Conservation (phyloP, 305 asterid species). For the Rubia occidens region DNA sequence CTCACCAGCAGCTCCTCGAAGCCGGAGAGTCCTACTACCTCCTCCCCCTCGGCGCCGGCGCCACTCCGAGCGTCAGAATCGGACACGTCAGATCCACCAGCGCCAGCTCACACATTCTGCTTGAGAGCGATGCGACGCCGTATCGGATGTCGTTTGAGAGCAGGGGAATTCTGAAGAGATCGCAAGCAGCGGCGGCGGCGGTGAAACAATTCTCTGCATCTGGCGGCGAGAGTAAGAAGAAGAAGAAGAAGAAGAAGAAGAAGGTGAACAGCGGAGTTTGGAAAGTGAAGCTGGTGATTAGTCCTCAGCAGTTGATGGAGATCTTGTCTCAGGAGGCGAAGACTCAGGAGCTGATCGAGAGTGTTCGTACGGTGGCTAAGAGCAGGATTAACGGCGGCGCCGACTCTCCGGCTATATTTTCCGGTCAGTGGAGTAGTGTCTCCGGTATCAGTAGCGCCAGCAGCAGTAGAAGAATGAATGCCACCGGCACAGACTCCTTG, state of each 20-base stretch:
- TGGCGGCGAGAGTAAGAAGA: background rate
- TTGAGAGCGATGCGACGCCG: conserved; percentile 12
- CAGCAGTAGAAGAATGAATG: conserved; percentile 43
- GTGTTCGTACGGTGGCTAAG: conserved; percentile 67
- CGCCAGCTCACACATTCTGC: conserved; percentile 23
- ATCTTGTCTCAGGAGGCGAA: conserved; percentile 57
- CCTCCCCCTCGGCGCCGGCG: conserved; percentile 36
- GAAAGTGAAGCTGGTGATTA: conserved; percentile 78
- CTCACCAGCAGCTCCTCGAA: conserved; percentile 41
- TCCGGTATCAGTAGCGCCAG: conserved; percentile 51
- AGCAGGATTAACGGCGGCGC: conserved; percentile 38
- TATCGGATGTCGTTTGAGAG: conserved; percentile 84
- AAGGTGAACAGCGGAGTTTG: conserved; percentile 31
- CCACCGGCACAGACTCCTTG: conserved; percentile 27
- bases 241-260: background rate
- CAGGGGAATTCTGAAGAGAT: conserved; percentile 31
- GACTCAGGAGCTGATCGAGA: conserved; percentile 75
- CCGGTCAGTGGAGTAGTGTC: conserved; percentile 78
- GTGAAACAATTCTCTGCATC: background rate
- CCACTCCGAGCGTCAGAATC: background rate
- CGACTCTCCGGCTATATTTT: conserved; percentile 20
- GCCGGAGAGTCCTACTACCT: conserved; percentile 66
- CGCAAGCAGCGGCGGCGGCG: conserved; percentile 13
- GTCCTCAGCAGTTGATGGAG: conserved; percentile 59
- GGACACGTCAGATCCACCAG: conserved; percentile 55